phyloP scores from a whole-genome alignment of 2,329 filamentous ascomycete genomes.

The Trichoderma citrinoviride region DNA sequence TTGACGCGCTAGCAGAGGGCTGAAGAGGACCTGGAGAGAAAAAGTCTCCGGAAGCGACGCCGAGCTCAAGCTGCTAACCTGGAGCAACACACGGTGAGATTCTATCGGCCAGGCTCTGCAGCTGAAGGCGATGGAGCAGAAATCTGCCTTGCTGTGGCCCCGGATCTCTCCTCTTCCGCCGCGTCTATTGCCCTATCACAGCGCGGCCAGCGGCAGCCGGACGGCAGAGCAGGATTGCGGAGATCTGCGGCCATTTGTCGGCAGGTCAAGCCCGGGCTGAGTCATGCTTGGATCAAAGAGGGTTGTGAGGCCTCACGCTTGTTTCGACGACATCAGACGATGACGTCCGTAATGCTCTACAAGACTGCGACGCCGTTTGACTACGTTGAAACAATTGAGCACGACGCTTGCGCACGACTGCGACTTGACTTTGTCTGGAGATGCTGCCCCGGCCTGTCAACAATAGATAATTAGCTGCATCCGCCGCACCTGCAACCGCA shows the following conservation, averaged over 20 bases:
- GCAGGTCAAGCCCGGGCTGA: neutral
- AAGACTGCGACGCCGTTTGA: too few relatives aligned
- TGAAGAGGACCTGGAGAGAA: neutral
- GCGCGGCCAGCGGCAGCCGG: neutral
- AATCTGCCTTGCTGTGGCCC: conserved; percentile 3
- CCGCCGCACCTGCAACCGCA: too few relatives aligned
- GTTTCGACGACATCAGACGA: neutral
- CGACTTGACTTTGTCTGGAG: too few relatives aligned
- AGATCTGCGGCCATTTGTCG: too few relatives aligned
- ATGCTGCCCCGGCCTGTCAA: too few relatives aligned
- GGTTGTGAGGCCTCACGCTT: conserved; percentile 6
- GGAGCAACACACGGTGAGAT: neutral
- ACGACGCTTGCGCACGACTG: too few relatives aligned
- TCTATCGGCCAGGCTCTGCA: neutral
- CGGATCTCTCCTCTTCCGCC: conserved; percentile 15
- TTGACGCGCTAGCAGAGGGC: neutral
- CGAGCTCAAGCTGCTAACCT: neutral
- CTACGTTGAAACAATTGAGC: too few relatives aligned
- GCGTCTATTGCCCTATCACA: conserved; percentile 3
- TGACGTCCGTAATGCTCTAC: too few relatives aligned
- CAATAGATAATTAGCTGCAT: too few relatives aligned
- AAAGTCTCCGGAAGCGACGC: neutral
- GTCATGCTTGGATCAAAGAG: neutral
- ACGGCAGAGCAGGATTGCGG: neutral
- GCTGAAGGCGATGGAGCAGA: neutral